phyloP scores from a whole-genome alignment of 2,329 filamentous ascomycete species.

The Chaetoscypha palmicola region DNA sequence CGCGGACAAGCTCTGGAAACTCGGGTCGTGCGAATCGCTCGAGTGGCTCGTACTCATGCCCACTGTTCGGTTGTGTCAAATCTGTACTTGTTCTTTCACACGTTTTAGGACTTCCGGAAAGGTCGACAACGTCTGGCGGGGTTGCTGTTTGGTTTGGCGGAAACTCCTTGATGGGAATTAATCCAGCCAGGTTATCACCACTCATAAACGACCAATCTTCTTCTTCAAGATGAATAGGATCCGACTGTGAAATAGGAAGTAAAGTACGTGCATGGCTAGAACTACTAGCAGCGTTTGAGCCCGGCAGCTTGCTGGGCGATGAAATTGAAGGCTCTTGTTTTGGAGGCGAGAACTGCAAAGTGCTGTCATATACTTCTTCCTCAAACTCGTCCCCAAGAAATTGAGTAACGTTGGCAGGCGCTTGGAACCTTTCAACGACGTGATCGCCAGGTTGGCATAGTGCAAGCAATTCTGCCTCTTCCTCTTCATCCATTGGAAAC shows the following conservation, averaged over 20 bases:
- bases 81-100: neutral
- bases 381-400: slow-evolving; percentile 10
- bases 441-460: slow-evolving; percentile 11
- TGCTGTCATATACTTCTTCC: slow-evolving; percentile 24
- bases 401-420: slow-evolving; percentile 17
- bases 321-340: slow-evolving; percentile 4
- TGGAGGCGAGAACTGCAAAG: slow-evolving; percentile 25
- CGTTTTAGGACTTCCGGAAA: neutral
- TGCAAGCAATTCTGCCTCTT: slow-evolving; percentile 22
- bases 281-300: slow-evolving; percentile 9
- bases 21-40: slow-evolving; percentile 43
- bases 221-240: slow-evolving; percentile 5
- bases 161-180: neutral
- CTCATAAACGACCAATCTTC: slow-evolving; percentile 25
- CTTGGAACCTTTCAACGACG: slow-evolving; percentile 18
- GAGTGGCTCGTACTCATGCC: slow-evolving; percentile 25
- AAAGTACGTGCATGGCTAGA: slow-evolving; percentile 3
- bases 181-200: neutral
- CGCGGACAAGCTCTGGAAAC: slow-evolving; percentile 43
- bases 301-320: slow-evolving; percentile 1
- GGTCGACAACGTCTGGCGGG: no score
- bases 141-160: neutral
- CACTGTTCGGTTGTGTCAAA: slow-evolving; percentile 18
- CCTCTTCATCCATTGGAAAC: slow-evolving; percentile 11
- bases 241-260: neutral